Evolutionary conservation across 2,329 filamentous ascomycete genomes (phyloP).

Genomic region (Aureobasidium melanogenum): DNA sequence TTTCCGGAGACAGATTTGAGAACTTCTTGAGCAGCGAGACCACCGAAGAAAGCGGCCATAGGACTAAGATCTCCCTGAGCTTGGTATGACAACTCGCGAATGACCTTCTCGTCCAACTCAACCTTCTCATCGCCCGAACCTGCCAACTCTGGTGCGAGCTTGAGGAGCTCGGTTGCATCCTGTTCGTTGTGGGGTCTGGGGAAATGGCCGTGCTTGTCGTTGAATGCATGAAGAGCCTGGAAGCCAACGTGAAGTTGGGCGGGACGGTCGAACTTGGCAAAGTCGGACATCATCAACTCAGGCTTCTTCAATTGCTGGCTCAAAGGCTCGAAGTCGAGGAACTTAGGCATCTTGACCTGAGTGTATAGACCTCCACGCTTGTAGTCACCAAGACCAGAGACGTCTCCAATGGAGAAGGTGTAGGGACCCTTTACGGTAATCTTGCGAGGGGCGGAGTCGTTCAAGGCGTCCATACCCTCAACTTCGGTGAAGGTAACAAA

Average conservation of each 20-base stretch:
- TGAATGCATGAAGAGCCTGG: conserved; percentile 84
- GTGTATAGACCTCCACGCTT: conserved; percentile 80
- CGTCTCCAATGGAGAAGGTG: conserved; percentile 93
- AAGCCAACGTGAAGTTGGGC: conserved; percentile 86
- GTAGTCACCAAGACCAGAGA: conserved; percentile 79
- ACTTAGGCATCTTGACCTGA: conserved; percentile 98
- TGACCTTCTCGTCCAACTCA: conserved; percentile 83
- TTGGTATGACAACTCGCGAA: conserved; percentile 91
- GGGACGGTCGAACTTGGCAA: conserved; percentile 94
- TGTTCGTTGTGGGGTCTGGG: conserved; percentile 76
- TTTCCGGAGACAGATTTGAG: conserved; percentile 97
- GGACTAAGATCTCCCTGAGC: conserved; percentile 83
- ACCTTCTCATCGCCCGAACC: conserved; percentile 58
- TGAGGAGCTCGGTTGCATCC: conserved; percentile 71
- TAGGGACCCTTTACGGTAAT: conserved; percentile 90
- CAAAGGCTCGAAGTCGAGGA: conserved; percentile 78
- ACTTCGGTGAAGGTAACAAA: conserved; percentile 92
- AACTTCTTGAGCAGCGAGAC: conserved; percentile 86
- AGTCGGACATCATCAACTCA: conserved; percentile 86
- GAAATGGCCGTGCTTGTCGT: conserved; percentile 62
- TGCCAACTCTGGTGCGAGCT: conserved; percentile 65
- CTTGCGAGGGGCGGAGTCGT: conserved; percentile 75
- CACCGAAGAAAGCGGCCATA: conserved; percentile 92
- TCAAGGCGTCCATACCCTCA: conserved; percentile 83
- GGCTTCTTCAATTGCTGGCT: conserved; percentile 72